phyloP scores from a whole-genome alignment of 345 rosid species.

The Aquilaria malaccensis region DNA sequence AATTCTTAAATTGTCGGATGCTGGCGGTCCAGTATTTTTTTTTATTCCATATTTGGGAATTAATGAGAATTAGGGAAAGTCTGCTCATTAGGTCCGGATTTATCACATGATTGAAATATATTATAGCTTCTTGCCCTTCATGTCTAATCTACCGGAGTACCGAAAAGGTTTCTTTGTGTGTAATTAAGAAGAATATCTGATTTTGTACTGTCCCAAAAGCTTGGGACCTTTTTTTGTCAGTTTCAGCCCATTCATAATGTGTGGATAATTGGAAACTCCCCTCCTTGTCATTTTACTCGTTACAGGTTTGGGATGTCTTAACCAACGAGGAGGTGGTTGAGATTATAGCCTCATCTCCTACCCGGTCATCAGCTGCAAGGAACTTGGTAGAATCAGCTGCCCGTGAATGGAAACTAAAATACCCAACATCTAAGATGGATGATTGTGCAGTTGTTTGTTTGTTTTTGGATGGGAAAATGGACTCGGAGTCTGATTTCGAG shows the following conservation, averaged over 20 bases:
- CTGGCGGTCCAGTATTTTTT: no score
- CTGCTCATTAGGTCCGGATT: no score
- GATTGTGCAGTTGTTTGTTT: conserved; percentile 98
- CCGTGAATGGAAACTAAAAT: conserved; percentile 90
- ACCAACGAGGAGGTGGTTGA: conserved; percentile 97
- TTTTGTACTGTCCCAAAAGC: background rate
- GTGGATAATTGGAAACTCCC: background rate
- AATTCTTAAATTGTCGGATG: no score
- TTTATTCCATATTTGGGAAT: no score
- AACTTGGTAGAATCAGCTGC: conserved; percentile 82
- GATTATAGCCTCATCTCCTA: conserved; percentile 74
- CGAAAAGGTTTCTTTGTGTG: background rate
- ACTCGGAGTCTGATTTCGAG: conserved; percentile 72
- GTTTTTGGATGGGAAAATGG: conserved; percentile 95
- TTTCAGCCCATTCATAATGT: background rate
- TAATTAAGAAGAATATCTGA: background rate
- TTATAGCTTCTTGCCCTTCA: no score
- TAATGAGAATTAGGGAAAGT: no score
- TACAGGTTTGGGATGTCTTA: conserved; percentile 96
- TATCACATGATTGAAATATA: no score
- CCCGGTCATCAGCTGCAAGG: conserved; percentile 81
- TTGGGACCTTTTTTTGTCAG: background rate
- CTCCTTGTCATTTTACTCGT: background rate
- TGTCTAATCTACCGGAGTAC: no score
- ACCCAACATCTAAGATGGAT: conserved; percentile 99